These are phyloP conservation scores for Pythium dissimile DNA, from an alignment of 352 stramenopile species.

Conservation along the genomic window DNA sequence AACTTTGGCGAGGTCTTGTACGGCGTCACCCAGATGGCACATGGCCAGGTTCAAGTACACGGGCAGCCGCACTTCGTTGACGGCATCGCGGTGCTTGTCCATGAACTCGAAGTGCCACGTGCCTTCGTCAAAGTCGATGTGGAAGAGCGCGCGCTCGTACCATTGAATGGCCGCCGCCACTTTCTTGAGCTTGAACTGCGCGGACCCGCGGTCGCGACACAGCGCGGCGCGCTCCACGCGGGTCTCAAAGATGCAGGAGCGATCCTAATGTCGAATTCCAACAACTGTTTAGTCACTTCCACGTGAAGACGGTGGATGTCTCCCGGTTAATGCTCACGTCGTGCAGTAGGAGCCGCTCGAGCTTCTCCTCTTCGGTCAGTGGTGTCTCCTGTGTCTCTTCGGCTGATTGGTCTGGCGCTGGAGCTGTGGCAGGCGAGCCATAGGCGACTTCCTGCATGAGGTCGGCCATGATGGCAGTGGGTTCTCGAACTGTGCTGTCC, in stretches of 20 bases:
- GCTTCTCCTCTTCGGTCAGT: slow-evolving; percentile 15
- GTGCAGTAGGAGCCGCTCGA: slow-evolving; percentile 18
- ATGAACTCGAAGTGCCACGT: slow-evolving; percentile 86
- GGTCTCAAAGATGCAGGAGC: slow-evolving; percentile 83
- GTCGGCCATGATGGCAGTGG: neutral
- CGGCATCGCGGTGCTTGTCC: slow-evolving; percentile 60
- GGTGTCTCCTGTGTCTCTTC: neutral
- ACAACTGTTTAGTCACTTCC: too few relatives aligned
- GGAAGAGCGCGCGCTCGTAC: slow-evolving; percentile 75
- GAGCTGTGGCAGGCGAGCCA: neutral
- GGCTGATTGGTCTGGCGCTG: neutral
- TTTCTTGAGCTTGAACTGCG: slow-evolving; percentile 51
- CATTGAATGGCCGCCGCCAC: slow-evolving; percentile 45
- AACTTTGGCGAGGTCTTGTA: slow-evolving; percentile 42
- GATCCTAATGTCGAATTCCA: too few relatives aligned
- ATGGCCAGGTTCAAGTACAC: slow-evolving; percentile 82
- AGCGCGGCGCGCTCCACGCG: slow-evolving; percentile 59
- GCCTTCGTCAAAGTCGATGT: slow-evolving; percentile 84
- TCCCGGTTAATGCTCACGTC: slow-evolving; percentile 6
- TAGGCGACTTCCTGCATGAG: neutral
- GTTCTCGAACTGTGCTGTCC: too few relatives aligned
- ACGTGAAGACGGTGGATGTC: too few relatives aligned
- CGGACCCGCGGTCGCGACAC: slow-evolving; percentile 66
- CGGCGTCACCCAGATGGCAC: slow-evolving; percentile 48
- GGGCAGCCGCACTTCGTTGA: slow-evolving; percentile 68